Evolutionary conservation across 805 yeast genomes (phyloP).

Genomic region (Candida sithepensis): DNA sequence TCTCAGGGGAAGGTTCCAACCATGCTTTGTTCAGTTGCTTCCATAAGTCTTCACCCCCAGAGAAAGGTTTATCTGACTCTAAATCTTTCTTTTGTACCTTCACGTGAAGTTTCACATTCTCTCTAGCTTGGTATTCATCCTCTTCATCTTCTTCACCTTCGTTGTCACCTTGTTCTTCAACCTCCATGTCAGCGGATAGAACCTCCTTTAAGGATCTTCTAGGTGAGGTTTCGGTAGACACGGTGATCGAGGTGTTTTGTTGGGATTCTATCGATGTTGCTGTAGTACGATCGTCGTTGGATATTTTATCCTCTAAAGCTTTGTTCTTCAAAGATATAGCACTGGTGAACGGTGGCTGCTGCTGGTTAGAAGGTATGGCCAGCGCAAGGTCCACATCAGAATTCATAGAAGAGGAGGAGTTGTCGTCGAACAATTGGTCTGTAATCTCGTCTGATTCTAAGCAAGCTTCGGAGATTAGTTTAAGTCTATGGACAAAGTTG

Average conservation of each 20-base stretch:
- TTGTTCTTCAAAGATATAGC: background rate
- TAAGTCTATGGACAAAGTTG: constrained; percentile 32
- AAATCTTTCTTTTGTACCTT: background rate
- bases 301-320: constrained; percentile 10
- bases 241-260: background rate
- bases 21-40: constrained; percentile 63
- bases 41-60: constrained; percentile 57
- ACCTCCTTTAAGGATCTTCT: background rate
- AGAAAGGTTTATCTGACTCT: constrained; percentile 36
- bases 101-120: background rate
- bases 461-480: constrained; percentile 45
- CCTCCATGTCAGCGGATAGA: background rate
- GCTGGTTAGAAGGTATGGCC: background rate
- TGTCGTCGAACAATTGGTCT: constrained; percentile 43
- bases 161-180: background rate
- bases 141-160: background rate
- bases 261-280: constrained; percentile 4
- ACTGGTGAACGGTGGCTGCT: background rate
- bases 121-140: background rate
- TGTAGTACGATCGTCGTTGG: constrained; percentile 10
- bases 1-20: constrained; percentile 42
- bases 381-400: background rate
- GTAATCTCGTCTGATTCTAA: constrained; percentile 47
- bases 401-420: constrained; percentile 4
- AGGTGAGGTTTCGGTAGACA: background rate